A percentile compares a stretch with the other conserved stretches of the same genome.
Evolutionary conservation across 2,329 filamentous ascomycete species (phyloP).

Genomic region (Trichoderma sp.): DNA sequence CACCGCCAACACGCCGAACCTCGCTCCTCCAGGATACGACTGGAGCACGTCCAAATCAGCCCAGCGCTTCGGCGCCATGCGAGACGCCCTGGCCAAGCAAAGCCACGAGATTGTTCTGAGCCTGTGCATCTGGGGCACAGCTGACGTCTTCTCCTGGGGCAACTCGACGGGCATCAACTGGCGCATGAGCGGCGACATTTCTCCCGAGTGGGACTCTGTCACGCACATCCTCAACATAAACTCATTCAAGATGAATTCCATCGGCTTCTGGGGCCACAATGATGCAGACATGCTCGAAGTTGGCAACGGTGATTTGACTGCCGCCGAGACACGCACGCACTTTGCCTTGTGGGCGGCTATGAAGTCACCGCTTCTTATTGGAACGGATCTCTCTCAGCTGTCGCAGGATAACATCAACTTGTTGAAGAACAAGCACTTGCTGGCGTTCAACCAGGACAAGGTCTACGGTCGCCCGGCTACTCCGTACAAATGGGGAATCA

Average conservation of each 20-base stretch:
- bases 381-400: conserved; percentile 40
- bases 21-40: conserved; percentile 25
- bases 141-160: conserved; percentile 50
- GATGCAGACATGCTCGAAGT: conserved; percentile 53
- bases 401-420: conserved; percentile 37
- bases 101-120: conserved; percentile 48
- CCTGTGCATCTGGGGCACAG: conserved; percentile 54
- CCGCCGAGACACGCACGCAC: conserved; percentile 46
- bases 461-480: conserved; percentile 40
- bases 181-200: conserved; percentile 45
- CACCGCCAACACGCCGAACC: not conserved
- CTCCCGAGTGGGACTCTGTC: conserved; percentile 35
- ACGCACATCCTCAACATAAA: conserved; percentile 47
- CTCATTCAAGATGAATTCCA: conserved; percentile 43
- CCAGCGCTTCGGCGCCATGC: conserved; percentile 48
- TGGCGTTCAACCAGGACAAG: conserved; percentile 47
- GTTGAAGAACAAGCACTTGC: conserved; percentile 40
- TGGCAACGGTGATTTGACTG: conserved; percentile 47
- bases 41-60: conserved; percentile 32
- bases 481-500: conserved; percentile 49
- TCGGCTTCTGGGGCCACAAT: conserved; percentile 48
- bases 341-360: conserved; percentile 52
- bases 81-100: conserved; percentile 46
- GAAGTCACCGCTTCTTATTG: conserved; percentile 50
- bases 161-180: conserved; percentile 46